A percentile compares a stretch with the other conserved stretches of the same genome.
phyloP scores from a whole-genome alignment of 2,329 filamentous ascomycete species.

The Fusarium lyarnte region DNA sequence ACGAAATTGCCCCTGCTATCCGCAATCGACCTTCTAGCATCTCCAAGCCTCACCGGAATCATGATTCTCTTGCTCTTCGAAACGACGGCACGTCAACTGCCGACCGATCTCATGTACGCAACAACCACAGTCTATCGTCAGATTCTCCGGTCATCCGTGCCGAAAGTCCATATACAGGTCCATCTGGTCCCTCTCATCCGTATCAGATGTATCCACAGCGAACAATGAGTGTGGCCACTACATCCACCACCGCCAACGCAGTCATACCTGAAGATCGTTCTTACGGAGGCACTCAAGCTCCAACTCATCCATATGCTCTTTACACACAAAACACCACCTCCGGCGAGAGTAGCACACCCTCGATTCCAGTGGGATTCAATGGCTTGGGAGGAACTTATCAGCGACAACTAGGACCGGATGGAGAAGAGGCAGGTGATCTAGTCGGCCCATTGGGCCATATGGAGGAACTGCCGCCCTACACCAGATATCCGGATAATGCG shows the following conservation, averaged over 20 bases:
- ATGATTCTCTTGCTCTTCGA: conserved; percentile 62
- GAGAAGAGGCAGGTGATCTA: conserved; percentile 87
- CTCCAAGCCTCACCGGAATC: conserved; percentile 60
- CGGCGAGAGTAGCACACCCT: conserved; percentile 57
- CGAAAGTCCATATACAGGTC: conserved; percentile 75
- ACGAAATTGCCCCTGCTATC: conserved; percentile 35
- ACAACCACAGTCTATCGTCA: conserved; percentile 48
- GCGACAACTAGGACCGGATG: conserved; percentile 77
- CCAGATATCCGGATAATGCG: conserved; percentile 82
- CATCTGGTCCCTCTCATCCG: conserved; percentile 80
- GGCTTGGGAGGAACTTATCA: conserved; percentile 74
- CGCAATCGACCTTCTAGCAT: conserved; percentile 62
- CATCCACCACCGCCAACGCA: conserved; percentile 71
- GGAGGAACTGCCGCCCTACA: conserved; percentile 92
- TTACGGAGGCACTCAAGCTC: conserved; percentile 69
- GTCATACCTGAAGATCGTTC: conserved; percentile 51
- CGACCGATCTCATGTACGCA: conserved; percentile 25
- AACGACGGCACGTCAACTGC: conserved; percentile 56
- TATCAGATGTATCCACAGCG: conserved; percentile 87
- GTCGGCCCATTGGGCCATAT: conserved; percentile 89
- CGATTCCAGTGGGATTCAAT: conserved; percentile 79
- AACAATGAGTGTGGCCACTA: conserved; percentile 74
- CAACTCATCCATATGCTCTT: conserved; percentile 86
- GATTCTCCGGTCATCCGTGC: conserved; percentile 52
- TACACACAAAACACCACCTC: conserved; percentile 79